Evolutionary conservation across 2,329 filamentous ascomycete species (phyloP), one percentile per base, ranked within the genome.

Genomic region (Aspergillus sp.): DNA sequence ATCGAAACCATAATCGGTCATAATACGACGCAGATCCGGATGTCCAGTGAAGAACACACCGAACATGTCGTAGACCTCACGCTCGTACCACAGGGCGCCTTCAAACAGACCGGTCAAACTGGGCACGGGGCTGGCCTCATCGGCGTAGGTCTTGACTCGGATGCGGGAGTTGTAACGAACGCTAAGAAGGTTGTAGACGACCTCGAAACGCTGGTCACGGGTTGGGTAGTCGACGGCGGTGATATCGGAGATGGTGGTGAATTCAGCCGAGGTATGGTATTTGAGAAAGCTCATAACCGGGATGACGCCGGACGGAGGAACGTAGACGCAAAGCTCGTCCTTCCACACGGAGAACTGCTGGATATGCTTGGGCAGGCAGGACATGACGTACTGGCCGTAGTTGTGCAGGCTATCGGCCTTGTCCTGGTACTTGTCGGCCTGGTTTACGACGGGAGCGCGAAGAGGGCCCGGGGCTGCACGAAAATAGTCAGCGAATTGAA

Each of bases 301-400:
- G 66, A 97, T 85, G 67, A 98, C 87, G 66, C 91, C 95, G 38
- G 89, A 80, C 1, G 95, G 95, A 48, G 91, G 83, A 71, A 98
- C 95, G 78, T 96, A 93, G 75, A 97, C 91, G 68, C 89, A 92
- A 73, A 99, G 86, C 79, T 99, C 95, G 74, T 99, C 95, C 81
- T 99, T 99, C 95, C 95, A 99, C 55, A 99, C 93, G 12, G 93
- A 96, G 81, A 98, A 98, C 80, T 99, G 95, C 81, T 99, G 96
- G 69, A 99, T 86, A 79, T 96, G 97, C 83, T 97, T 98, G 69
- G 95, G 96, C 71, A 99, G 79, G 77, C 91, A 96, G 66, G 92
- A 93, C 86, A 99, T 93, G 71, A 99, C 81, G 85, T 96, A 99
- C 72, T 96, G 87, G 70, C 95, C 95, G 74, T 99, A 99, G 71